Conservation (phyloP, 306 rosid genomes). For the Geum urbanum region DNA sequence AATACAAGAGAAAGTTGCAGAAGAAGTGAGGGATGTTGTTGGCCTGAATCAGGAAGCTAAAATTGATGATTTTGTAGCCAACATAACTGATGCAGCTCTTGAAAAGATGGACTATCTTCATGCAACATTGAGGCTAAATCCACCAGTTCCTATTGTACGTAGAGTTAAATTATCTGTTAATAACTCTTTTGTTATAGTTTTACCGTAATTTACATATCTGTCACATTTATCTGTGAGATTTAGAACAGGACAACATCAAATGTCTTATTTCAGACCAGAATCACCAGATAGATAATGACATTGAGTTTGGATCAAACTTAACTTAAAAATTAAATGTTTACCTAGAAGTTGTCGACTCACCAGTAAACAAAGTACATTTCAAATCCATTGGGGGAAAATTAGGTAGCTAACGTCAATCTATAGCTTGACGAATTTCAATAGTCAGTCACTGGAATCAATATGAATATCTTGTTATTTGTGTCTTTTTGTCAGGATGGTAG, state of each 20-base stretch:
- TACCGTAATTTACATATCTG: background rate
- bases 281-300: background rate
- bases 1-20: conserved; percentile 54
- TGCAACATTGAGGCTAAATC: conserved; percentile 72
- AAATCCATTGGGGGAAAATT: background rate
- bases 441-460: background rate
- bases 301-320: background rate
- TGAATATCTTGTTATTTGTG: background rate
- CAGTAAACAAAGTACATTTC: background rate
- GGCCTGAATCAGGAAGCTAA: conserved; percentile 30
- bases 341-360: background rate
- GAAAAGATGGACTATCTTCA: conserved; percentile 82
- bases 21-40: conserved; percentile 54
- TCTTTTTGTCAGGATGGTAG: conserved; percentile 57
- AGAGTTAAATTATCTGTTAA: background rate
- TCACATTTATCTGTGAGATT: background rate
- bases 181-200: background rate
- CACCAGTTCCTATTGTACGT: conserved; percentile 51
- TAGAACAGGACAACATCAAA: background rate
- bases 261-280: background rate
- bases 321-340: background rate
- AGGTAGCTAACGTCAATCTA: background rate
- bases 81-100: conserved; percentile 46
- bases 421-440: background rate
- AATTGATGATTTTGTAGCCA: conserved; percentile 38